Base-by-base conservation (phyloP, 176 grass and related monocot species). In the Pontederia paniculata region DNA sequence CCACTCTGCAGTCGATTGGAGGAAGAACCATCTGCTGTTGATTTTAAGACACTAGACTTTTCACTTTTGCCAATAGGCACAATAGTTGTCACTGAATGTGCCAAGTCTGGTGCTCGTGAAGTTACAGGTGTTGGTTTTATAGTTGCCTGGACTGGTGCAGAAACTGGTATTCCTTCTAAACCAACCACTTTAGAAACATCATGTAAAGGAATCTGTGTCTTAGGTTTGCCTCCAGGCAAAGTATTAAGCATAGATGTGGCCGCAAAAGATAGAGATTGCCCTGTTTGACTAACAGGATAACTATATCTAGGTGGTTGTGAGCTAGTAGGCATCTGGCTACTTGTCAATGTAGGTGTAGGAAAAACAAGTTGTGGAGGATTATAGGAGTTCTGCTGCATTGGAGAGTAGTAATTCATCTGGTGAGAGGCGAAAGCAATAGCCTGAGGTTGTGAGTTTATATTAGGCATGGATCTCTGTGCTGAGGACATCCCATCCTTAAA, bases 311-410 rank as follows among this genome's bases (percentile, higher is more conserved):
- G 72, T 62, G 64, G 61, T 2, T 86, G 84, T 52, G 93, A 77
- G 52, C 61, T 80, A 37, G 61, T 66, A 50, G 83, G 69, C 77
- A 91, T 66, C 55, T 88, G 77, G 49, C 63, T 78, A 70, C 64
- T 84, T 8, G 70, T 54, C 47, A 74, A 44, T 43, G 78, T 48
- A 47, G 74, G 49, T 14, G 74, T 48, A 8, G 80, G 15, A 56
- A 75, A 91, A 76, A 82, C 81, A 23, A 88, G 73, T 41, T 62
- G 66, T 55, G 76, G 67, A 57, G 79, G 80, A 53, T 62, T 84
- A 43, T 68, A 88, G 49, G 72, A 54, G 23, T 48, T 62, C 8
- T 67, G 74, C 37, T 54, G 74, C 61, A 84, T 50, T 46, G 58
- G 12, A 37, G 67, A 12, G 55, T 84, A 82, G 61, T 84, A 95